Percentiles rank a stretch among this genome's conserved stretches.
These are phyloP conservation scores for Pontederia paniculata DNA, from an alignment of 176 grass and related monocot genomes.

Conservation along the genomic window DNA sequence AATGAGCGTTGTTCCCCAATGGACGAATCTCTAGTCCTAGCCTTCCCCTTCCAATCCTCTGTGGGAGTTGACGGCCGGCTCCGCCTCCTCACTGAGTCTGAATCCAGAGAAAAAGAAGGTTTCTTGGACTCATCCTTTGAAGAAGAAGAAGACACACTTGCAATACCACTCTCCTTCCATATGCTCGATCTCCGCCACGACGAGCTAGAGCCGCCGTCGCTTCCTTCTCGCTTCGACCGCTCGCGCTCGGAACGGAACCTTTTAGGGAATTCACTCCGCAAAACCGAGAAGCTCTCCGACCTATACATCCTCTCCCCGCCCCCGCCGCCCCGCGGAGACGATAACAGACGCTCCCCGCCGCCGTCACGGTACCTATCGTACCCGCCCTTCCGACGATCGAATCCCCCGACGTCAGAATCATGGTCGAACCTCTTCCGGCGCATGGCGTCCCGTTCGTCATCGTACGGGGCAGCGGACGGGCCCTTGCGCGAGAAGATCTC, in stretches of 20 bases:
- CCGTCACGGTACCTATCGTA: slow-evolving; percentile 40
- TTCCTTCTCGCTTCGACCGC: slow-evolving; percentile 41
- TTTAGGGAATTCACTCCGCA: slow-evolving; percentile 74
- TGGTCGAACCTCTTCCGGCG: slow-evolving; percentile 36
- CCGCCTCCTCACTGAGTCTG: slow-evolving; percentile 26
- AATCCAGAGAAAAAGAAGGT: slow-evolving; percentile 27
- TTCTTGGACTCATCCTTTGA: slow-evolving; percentile 14
- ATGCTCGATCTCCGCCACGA: slow-evolving; percentile 38
- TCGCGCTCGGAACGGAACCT: slow-evolving; percentile 83
- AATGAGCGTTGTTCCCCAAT: slow-evolving; percentile 29
- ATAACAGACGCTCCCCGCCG: slow-evolving; percentile 9
- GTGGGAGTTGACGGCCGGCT: slow-evolving; percentile 2
- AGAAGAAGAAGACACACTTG: too few relatives aligned
- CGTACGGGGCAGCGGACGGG: slow-evolving; percentile 5
- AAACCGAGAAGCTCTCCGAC: slow-evolving; percentile 70
- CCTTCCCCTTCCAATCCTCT: slow-evolving; percentile 4
- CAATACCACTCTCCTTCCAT: slow-evolving; percentile 19
- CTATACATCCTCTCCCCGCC: slow-evolving; percentile 30
- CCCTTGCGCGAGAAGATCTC: neutral
- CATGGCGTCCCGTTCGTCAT: slow-evolving; percentile 23
- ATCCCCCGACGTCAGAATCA: slow-evolving; percentile 28
- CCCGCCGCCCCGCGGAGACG: slow-evolving; percentile 38
- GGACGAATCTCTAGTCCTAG: slow-evolving; percentile 14
- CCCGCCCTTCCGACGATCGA: slow-evolving; percentile 42
- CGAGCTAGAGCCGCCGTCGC: slow-evolving; percentile 29